Evolutionary conservation across 345 rosid species (phyloP).

Genomic region (Populus davidiana): DNA sequence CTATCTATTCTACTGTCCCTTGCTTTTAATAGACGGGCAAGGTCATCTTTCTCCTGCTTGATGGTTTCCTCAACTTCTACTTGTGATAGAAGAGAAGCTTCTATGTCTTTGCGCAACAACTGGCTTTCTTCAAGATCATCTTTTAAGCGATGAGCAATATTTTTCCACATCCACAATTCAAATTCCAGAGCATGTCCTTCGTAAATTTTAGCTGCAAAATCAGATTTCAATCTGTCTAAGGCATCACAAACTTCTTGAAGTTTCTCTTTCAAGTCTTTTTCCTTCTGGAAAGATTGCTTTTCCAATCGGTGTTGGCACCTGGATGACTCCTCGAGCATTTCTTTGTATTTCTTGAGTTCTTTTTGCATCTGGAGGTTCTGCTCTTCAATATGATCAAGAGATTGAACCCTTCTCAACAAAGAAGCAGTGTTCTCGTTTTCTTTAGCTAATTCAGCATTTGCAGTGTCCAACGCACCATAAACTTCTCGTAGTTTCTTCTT

Average conservation of each 20-base stretch:
- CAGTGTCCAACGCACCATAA: constrained; percentile 36
- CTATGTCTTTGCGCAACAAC: constrained; percentile 57
- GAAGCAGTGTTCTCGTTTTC: constrained; percentile 6
- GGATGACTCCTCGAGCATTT: constrained; percentile 44
- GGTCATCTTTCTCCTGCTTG: constrained; percentile 48
- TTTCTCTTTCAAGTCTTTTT: constrained; percentile 38
- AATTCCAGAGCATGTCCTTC: constrained; percentile 71
- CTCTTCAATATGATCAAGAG: constrained; percentile 6
- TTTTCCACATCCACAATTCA: constrained; percentile 81
- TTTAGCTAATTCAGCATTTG: constrained; percentile 35
- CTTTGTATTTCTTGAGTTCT: constrained; percentile 39
- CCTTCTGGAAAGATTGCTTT: constrained; percentile 38
- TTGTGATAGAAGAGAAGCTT: constrained; percentile 85
- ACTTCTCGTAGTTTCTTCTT: constrained; percentile 39
- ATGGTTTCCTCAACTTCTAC: constrained; percentile 59
- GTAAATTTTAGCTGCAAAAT: constrained; percentile 48
- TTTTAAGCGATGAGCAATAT: constrained; percentile 60
- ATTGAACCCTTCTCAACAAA: constrained; percentile 5
- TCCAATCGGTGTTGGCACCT: constrained; percentile 28
- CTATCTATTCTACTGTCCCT: constrained; percentile 31
- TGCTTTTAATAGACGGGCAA: constrained; percentile 35
- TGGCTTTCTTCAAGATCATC: constrained; percentile 62
- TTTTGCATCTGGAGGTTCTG: constrained; percentile 24
- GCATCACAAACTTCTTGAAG: constrained; percentile 35
- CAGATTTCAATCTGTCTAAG: constrained; percentile 36